Conservation (phyloP, 371 early-diverging fungal species). For the Fennellomyces sp. region DNA sequence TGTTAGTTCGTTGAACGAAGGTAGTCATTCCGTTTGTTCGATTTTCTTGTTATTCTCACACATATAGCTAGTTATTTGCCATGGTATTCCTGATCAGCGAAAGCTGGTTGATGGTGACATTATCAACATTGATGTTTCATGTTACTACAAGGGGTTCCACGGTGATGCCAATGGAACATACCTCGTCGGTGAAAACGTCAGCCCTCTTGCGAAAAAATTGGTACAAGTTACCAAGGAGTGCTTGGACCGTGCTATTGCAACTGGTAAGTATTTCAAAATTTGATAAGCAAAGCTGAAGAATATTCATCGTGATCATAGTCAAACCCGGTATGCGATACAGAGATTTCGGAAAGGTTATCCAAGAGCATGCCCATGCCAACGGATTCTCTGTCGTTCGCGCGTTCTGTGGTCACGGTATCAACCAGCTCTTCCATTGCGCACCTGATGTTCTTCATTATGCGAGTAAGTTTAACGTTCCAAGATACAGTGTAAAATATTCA, state of each 20-base stretch:
- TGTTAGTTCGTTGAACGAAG: slow-evolving; percentile 69
- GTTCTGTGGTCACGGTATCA: slow-evolving; percentile 94
- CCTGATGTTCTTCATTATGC: slow-evolving; percentile 95
- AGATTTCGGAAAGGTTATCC: slow-evolving; percentile 90
- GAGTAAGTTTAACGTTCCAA: no score
- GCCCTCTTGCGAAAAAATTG: slow-evolving; percentile 70
- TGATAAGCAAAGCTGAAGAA: no score
- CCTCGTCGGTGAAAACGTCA: slow-evolving; percentile 81
- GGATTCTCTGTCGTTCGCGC: slow-evolving; percentile 93
- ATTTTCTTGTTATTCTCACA: no score
- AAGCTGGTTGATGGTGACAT: slow-evolving; percentile 90
- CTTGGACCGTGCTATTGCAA: slow-evolving; percentile 85
- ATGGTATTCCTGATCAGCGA: slow-evolving; percentile 92
- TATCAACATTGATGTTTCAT: slow-evolving; percentile 87
- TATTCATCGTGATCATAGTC: no score
- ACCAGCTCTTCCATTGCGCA: slow-evolving; percentile 83
- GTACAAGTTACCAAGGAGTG: slow-evolving; percentile 81
- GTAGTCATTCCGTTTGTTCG: no score
- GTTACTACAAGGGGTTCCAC: slow-evolving; percentile 90
- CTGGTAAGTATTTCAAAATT: slow-evolving; percentile 71
- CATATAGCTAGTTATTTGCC: slow-evolving; percentile 73
- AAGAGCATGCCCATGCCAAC: slow-evolving; percentile 77
- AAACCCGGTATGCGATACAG: slow-evolving; percentile 92
- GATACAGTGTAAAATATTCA: neutral
- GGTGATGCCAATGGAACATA: slow-evolving; percentile 91